These are phyloP conservation scores for Juglanconis oblonga DNA, from an alignment of 2,329 filamentous ascomycete genomes.

Conservation along the genomic window DNA sequence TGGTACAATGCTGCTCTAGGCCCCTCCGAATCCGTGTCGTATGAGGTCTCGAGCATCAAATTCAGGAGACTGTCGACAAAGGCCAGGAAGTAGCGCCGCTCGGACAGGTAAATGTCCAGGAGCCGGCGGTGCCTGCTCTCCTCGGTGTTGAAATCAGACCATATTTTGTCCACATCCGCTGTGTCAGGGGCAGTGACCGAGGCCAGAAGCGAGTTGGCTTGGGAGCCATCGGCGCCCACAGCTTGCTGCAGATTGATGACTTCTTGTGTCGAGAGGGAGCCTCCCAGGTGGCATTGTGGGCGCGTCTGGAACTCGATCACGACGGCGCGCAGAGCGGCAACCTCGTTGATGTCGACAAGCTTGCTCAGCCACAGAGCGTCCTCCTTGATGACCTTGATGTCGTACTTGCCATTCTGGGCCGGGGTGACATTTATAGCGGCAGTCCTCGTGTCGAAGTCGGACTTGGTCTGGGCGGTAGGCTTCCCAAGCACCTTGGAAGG, in stretches of 20 bases:
- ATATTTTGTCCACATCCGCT: conserved; percentile 53
- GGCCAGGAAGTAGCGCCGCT: conserved; percentile 67
- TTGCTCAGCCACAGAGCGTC: conserved; percentile 86
- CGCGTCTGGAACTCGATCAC: conserved; percentile 82
- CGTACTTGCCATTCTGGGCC: conserved; percentile 62
- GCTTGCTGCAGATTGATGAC: conserved; percentile 72
- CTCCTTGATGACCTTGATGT: conserved; percentile 76
- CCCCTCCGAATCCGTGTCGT: conserved; percentile 20
- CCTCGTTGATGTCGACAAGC: conserved; percentile 72
- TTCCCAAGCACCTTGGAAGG: conserved; percentile 66
- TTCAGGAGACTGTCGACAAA: conserved; percentile 55
- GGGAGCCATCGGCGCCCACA: conserved; percentile 60
- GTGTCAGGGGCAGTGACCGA: conserved; percentile 45
- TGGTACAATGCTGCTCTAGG: conserved; percentile 17
- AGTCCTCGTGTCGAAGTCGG: conserved; percentile 75
- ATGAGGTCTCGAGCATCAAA: conserved; percentile 41
- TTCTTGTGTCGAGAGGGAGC: conserved; percentile 75
- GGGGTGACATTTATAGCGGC: conserved; percentile 81
- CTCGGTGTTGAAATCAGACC: conserved; percentile 59
- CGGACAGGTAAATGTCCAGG: conserved; percentile 67
- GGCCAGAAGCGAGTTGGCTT: conserved; percentile 55
- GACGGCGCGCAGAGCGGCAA: conserved; percentile 75
- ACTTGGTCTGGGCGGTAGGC: conserved; percentile 61
- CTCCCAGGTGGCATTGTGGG: conserved; percentile 67
- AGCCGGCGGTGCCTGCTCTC: conserved; percentile 65